Evolutionary conservation across 352 stramenopile species (phyloP).

Genomic region (Pythium volutum): DNA sequence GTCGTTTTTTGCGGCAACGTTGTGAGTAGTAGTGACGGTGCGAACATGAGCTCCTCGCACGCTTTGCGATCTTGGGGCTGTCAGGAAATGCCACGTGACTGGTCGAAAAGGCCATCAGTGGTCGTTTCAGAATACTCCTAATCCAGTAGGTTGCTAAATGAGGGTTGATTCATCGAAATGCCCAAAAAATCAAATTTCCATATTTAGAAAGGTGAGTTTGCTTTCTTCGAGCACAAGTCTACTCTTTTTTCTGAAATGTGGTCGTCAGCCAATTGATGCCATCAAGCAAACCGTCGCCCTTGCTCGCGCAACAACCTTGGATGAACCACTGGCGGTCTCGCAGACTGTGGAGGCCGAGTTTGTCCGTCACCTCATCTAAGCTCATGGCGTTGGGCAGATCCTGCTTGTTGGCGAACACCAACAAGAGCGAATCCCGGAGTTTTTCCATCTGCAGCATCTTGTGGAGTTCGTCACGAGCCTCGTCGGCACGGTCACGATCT

Average conservation of each 20-base stretch:
- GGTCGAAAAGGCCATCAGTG: neutral
- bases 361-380: conserved; percentile 97
- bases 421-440: conserved; percentile 97
- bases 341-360: no score
- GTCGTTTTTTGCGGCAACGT: no score
- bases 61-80: neutral
- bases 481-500: conserved; percentile 96
- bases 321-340: conserved; percentile 99
- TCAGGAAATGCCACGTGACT: neutral
- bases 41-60: no score
- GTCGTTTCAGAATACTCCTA: neutral
- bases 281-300: conserved; percentile 98
- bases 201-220: neutral
- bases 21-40: no score
- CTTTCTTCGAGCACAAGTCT: neutral
- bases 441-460: conserved; percentile 99
- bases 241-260: no score
- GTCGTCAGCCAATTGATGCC: conserved; percentile 99
- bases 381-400: conserved; percentile 98
- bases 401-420: conserved; percentile 99
- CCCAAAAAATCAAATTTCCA: neutral
- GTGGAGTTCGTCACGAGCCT: conserved; percentile 97
- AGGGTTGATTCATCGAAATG: no score
- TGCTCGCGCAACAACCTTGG: conserved; percentile 97
- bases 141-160: neutral